Percentiles rank a stretch among this genome's conserved stretches.
phyloP scores from a whole-genome alignment of 176 grass and related monocot species.

The Oryza coarctata region DNA sequence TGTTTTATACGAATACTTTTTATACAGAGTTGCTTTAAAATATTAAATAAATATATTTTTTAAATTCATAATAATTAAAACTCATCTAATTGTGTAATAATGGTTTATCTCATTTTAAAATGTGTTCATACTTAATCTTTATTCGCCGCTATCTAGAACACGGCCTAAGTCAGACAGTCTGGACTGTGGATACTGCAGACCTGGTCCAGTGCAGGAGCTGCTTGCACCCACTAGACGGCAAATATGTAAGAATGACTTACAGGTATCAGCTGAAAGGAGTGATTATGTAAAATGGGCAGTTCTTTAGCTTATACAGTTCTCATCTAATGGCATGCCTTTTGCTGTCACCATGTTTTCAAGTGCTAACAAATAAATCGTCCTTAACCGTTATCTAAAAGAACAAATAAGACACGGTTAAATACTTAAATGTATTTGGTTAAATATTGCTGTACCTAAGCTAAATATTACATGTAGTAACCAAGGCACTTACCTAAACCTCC shows the following conservation, averaged over 20 bases:
- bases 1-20: too few relatives aligned
- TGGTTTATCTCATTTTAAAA: too few relatives aligned
- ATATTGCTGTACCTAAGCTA: background rate
- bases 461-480: background rate
- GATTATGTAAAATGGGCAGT: conserved; percentile 7
- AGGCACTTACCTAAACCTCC: background rate
- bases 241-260: background rate
- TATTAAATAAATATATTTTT: too few relatives aligned
- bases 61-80: too few relatives aligned
- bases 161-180: too few relatives aligned
- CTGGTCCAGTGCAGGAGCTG: too few relatives aligned
- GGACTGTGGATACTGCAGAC: too few relatives aligned
- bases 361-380: background rate
- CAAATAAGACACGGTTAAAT: too few relatives aligned
- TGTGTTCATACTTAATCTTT: too few relatives aligned
- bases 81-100: too few relatives aligned
- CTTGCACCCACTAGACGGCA: background rate
- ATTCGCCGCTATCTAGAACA: too few relatives aligned
- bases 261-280: background rate
- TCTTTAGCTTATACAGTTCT: background rate
- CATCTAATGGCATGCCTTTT: background rate
- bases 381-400: background rate
- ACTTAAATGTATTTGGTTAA: background rate
- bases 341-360: background rate
- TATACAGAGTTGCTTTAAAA: too few relatives aligned